Percentiles rank a stretch among this genome's conserved stretches.
Conservation (phyloP, 169 alveolate species). For the Eimeria necatrix region DNA sequence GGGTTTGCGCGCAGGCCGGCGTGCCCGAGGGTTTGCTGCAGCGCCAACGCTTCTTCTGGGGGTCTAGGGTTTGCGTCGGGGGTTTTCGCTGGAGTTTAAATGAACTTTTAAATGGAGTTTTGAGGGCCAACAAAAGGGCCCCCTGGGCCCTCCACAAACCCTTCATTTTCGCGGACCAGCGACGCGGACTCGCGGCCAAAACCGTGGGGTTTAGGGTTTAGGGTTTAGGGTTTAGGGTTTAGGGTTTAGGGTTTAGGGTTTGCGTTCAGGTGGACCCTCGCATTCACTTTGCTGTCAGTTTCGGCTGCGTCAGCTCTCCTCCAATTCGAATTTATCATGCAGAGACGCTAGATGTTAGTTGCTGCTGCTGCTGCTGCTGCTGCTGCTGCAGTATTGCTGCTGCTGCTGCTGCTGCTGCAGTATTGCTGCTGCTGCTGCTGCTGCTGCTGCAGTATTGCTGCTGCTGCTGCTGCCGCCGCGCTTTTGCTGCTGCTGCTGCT, state of each 20-base stretch:
- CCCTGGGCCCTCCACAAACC: slow-evolving; percentile 32
- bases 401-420: no score
- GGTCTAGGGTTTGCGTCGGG: neutral
- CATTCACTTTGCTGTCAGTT: neutral
- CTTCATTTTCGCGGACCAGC: neutral
- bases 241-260: neutral
- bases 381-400: no score
- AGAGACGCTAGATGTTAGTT: neutral
- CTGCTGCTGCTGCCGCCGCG: no score
- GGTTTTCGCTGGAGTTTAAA: neutral
- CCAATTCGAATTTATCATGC: neutral
- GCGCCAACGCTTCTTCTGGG: neutral
- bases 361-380: neutral
- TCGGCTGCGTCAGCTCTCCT: neutral
- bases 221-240: no score
- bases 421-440: no score
- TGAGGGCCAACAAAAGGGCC: neutral
- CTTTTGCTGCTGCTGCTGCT: no score
- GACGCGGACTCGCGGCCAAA: neutral
- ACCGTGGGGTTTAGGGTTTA: no score
- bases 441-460: no score
- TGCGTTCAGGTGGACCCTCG: neutral
- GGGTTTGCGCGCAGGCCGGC: neutral
- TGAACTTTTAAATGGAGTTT: neutral
- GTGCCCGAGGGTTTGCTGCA: slow-evolving; percentile 2